These are phyloP conservation scores for Boeremia exigua DNA, from an alignment of 2,329 filamentous ascomycete genomes.

Conservation along the genomic window DNA sequence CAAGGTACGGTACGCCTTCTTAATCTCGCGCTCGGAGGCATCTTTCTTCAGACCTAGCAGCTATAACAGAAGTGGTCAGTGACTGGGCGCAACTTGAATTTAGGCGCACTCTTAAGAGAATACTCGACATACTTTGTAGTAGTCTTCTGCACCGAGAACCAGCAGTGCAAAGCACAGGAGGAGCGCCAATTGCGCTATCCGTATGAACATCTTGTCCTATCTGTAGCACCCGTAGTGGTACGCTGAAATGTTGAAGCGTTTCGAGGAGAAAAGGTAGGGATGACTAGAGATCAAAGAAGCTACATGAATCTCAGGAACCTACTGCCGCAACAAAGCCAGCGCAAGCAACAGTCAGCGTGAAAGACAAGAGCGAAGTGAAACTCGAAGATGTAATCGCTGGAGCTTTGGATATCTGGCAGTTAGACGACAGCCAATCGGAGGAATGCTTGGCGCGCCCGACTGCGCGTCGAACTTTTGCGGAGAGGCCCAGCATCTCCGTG, in stretches of 20 bases:
- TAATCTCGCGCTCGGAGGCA: conserved; percentile 86
- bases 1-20: conserved; percentile 87
- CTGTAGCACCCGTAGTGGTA: conserved; percentile 19
- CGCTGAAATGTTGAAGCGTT: background rate
- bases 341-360: conserved; percentile 20
- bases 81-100: background rate
- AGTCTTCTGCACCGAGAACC: conserved; percentile 67
- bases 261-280: background rate
- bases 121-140: conserved; percentile 69
- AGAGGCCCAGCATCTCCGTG: conserved; percentile 16
- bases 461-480: conserved; percentile 37
- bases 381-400: conserved; percentile 15
- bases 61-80: conserved; percentile 55
- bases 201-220: conserved; percentile 49
- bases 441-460: conserved; percentile 30
- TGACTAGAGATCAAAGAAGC: background rate
- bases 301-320: conserved; percentile 20
- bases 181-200: conserved; percentile 51
- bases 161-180: conserved; percentile 53
- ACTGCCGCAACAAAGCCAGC: conserved; percentile 10
- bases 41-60: conserved; percentile 79
- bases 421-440: conserved; percentile 40
- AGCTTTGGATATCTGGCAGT: conserved; percentile 38
- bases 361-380: conserved; percentile 16
- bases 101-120: background rate